phyloP scores from a whole-genome alignment of 2,329 filamentous ascomycete species.

The Apiospora hydei region DNA sequence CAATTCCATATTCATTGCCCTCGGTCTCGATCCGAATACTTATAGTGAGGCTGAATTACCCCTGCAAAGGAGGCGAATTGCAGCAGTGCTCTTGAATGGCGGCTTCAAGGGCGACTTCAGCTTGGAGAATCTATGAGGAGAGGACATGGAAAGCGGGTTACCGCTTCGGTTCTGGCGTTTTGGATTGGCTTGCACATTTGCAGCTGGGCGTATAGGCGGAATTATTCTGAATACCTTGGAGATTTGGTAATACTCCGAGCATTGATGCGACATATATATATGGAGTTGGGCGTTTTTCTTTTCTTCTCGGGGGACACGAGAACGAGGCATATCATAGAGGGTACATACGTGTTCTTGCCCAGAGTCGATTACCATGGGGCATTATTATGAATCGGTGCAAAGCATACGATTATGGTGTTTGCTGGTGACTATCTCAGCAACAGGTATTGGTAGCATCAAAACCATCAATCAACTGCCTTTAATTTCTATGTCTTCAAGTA shows the following conservation, averaged over 20 bases:
- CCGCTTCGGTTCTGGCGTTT: neutral
- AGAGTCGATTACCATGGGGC: neutral
- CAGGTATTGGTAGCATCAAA: neutral
- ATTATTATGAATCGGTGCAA: neutral
- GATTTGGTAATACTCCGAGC: neutral
- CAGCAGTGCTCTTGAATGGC: slow-evolving; percentile 70
- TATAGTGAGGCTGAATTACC: slow-evolving; percentile 64
- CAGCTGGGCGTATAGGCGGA: slow-evolving; percentile 15
- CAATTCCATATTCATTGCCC: slow-evolving; percentile 70
- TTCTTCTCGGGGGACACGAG: slow-evolving; percentile 1
- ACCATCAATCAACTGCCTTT: neutral
- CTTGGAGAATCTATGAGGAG: slow-evolving; percentile 47
- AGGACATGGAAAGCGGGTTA: neutral
- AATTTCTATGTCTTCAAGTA: neutral
- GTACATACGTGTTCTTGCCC: neutral
- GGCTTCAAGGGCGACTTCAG: slow-evolving; percentile 69
- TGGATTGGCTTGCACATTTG: slow-evolving; percentile 21
- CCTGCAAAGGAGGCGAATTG: slow-evolving; percentile 67
- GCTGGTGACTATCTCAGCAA: neutral
- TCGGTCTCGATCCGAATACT: slow-evolving; percentile 58
- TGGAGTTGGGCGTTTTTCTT: slow-evolving; percentile 21
- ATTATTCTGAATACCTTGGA: neutral
- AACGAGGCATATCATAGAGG: slow-evolving; percentile 7
- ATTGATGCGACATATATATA: slow-evolving; percentile 3
- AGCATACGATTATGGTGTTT: neutral